phyloP scores from a whole-genome alignment of 345 rosid genomes.

The Pelargonium nanum region DNA sequence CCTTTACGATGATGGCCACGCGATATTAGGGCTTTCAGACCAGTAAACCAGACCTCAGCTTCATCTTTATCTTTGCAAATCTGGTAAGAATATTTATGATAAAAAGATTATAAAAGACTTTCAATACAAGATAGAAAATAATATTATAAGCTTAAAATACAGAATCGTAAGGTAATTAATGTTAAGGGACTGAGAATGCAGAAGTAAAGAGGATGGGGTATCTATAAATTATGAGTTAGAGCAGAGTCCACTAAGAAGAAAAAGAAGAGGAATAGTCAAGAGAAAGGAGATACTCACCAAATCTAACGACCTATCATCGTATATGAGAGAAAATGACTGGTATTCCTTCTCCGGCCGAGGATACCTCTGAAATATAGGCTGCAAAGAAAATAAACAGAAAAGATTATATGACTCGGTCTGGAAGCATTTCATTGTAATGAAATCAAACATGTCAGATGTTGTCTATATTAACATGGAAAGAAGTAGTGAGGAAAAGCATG shows the following conservation, averaged over 20 bases:
- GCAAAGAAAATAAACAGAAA: constrained; percentile 15
- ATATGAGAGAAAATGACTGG: constrained; percentile 74
- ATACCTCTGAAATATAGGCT: constrained; percentile 75
- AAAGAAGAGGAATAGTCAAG: constrained; percentile 1
- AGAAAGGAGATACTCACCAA: constrained; percentile 34
- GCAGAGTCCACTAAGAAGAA: not conserved
- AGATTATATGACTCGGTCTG: not conserved
- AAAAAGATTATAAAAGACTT: not conserved
- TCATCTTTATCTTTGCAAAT: constrained; percentile 81
- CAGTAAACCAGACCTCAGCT: constrained; percentile 83
- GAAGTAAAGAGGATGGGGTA: not conserved
- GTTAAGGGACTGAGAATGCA: not conserved
- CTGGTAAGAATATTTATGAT: constrained; percentile 15
- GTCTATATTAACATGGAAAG: too few species aligned
- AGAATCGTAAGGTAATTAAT: not conserved
- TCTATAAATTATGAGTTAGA: not conserved
- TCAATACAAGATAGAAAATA: not conserved
- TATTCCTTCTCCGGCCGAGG: constrained; percentile 82
- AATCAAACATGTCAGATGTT: not conserved
- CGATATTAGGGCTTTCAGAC: constrained; percentile 57
- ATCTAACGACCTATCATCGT: constrained; percentile 59
- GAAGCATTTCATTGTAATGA: not conserved
- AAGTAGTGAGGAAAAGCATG: too few species aligned
- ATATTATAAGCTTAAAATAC: not conserved
- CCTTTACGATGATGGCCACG: constrained; percentile 43